Conservation (phyloP, 495 filamentous ascomycete species). For the Penicillium waksmanii region DNA sequence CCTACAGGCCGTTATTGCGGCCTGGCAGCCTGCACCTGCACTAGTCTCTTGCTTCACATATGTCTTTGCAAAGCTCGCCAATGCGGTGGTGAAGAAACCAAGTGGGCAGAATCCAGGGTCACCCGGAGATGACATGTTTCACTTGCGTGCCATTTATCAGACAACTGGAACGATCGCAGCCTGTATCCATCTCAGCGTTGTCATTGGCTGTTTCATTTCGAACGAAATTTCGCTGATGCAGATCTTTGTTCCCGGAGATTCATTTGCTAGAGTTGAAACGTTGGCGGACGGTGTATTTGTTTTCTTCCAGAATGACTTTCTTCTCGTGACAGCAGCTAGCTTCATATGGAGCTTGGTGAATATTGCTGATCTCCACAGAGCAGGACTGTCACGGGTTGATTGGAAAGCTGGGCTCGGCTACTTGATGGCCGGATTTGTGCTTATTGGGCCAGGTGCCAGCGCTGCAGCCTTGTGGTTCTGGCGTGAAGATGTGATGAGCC, state of each 20-base stretch:
- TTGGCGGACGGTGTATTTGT: slow-evolving; percentile 23
- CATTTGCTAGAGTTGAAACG: slow-evolving; percentile 14
- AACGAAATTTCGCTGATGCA: background rate
- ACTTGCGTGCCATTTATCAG: slow-evolving; percentile 13
- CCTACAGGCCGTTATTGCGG: slow-evolving; percentile 15
- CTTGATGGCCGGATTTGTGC: slow-evolving; percentile 2
- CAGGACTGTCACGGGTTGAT: slow-evolving; percentile 18
- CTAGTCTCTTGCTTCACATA: slow-evolving; percentile 16
- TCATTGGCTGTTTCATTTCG: slow-evolving; percentile 12
- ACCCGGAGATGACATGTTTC: slow-evolving; percentile 1
- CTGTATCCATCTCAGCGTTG: slow-evolving; percentile 14
- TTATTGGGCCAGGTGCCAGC: slow-evolving; percentile 22
- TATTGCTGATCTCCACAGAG: slow-evolving; percentile 21
- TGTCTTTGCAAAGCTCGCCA: slow-evolving; percentile 5
- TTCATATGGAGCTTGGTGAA: slow-evolving; percentile 21
- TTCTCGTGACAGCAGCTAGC: slow-evolving; percentile 13
- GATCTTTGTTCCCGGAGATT: slow-evolving; percentile 11
- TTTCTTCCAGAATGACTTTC: slow-evolving; percentile 26
- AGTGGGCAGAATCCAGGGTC: background rate
- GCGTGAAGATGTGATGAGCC: slow-evolving; percentile 15
- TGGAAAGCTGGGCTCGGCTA: background rate
- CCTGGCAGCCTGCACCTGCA: slow-evolving; percentile 22
- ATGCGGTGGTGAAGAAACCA: background rate
- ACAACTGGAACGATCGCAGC: slow-evolving; percentile 16
- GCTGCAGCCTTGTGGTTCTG: slow-evolving; percentile 25